A percentile compares a stretch with the other conserved stretches of the same genome.
phyloP scores from a whole-genome alignment of 441 rosid species.

The Jatropha multifida region DNA sequence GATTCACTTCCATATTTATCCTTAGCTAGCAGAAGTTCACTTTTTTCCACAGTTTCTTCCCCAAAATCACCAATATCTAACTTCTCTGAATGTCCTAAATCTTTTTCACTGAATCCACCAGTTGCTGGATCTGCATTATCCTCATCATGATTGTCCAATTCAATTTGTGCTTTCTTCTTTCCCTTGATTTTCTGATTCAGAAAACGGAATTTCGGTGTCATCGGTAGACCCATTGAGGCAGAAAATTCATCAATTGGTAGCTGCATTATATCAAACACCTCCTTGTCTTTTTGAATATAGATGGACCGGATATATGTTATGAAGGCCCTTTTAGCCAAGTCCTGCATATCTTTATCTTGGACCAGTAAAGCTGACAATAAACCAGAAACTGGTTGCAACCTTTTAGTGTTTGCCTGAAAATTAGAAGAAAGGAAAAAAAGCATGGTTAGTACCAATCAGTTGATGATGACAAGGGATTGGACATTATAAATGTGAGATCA shows the following conservation, averaged over 20 bases:
- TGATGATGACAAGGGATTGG: neutral
- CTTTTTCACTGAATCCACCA: slow-evolving; percentile 37
- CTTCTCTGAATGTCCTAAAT: slow-evolving; percentile 11
- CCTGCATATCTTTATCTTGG: slow-evolving; percentile 63
- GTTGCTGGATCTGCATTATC: slow-evolving; percentile 36
- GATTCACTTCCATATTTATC: slow-evolving; percentile 35
- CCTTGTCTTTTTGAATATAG: slow-evolving; percentile 79
- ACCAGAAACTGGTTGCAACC: slow-evolving; percentile 68
- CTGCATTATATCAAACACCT: slow-evolving; percentile 74
- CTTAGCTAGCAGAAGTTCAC: slow-evolving; percentile 36
- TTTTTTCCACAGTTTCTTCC: slow-evolving; percentile 32
- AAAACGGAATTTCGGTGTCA: slow-evolving; percentile 77
- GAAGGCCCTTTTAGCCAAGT: slow-evolving; percentile 79
- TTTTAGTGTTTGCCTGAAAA: slow-evolving; percentile 65
- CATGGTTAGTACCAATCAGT: slow-evolving; percentile 19
- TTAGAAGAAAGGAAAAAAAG: slow-evolving; percentile 9
- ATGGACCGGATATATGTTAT: slow-evolving; percentile 80
- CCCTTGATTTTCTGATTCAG: slow-evolving; percentile 51
- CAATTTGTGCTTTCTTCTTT: slow-evolving; percentile 35
- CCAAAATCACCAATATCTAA: slow-evolving; percentile 17
- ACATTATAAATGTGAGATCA: neutral
- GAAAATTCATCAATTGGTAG: slow-evolving; percentile 74
- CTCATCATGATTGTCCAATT: slow-evolving; percentile 34
- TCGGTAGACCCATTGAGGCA: slow-evolving; percentile 88
- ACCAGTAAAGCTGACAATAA: slow-evolving; percentile 67